A percentile compares a stretch with the other conserved stretches of the same genome.
phyloP scores from a whole-genome alignment of 176 grass and related monocot species.

The Urochloa ruziziensis region DNA sequence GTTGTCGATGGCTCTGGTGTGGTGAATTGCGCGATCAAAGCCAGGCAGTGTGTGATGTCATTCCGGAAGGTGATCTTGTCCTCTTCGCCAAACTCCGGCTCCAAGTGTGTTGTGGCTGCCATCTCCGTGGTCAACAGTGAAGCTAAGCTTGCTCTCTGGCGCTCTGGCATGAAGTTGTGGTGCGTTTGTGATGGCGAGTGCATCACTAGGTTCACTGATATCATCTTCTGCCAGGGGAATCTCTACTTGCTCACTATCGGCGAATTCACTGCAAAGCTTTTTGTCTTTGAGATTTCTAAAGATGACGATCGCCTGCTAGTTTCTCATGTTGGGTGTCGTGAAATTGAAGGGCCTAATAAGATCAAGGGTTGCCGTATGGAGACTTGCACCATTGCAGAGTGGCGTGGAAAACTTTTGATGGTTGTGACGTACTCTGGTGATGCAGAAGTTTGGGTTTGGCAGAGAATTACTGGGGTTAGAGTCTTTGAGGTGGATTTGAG shows the following conservation, averaged over 20 bases:
- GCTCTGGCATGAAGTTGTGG: conserved; percentile 26
- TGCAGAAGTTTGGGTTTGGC: conserved; percentile 13
- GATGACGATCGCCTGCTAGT: conserved; percentile 3
- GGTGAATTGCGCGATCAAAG: conserved; percentile 9
- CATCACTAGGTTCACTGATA: conserved; percentile 38
- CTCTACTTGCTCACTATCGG: conserved; percentile 10
- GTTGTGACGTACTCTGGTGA: conserved; percentile 6
- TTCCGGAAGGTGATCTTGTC: conserved; percentile 39
- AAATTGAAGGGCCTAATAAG: background rate
- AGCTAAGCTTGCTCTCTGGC: conserved; percentile 36
- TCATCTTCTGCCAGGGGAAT: conserved; percentile 33
- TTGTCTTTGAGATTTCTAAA: background rate
- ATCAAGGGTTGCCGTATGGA: background rate
- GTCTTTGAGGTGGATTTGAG: conserved; percentile 13
- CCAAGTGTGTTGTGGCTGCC: conserved; percentile 19
- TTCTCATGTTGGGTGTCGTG: conserved; percentile 19
- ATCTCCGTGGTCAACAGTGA: background rate
- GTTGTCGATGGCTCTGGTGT: conserved; percentile 31
- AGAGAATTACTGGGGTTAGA: conserved; percentile 9
- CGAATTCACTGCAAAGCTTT: conserved; percentile 35
- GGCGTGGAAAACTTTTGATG: conserved; percentile 34
- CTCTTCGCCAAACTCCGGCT: background rate
- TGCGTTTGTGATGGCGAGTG: conserved; percentile 26
- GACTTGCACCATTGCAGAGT: conserved; percentile 37
- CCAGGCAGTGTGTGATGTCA: conserved; percentile 9